phyloP scores from a whole-genome alignment of 106 monocot species.

The Phalaenopsis equestris region DNA sequence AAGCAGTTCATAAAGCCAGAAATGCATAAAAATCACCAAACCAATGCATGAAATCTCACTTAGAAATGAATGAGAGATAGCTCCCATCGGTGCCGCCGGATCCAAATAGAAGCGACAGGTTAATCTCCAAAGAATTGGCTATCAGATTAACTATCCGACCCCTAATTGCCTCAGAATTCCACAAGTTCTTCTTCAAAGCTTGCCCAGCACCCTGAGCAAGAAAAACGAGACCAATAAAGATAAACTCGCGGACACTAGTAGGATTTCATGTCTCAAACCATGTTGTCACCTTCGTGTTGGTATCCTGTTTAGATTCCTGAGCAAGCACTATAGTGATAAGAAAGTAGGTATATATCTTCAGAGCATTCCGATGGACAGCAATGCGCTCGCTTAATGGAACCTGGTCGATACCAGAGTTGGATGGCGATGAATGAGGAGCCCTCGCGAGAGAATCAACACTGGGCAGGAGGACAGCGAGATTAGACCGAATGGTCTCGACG shows the following conservation, averaged over 20 bases:
- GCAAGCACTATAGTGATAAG: slow-evolving; percentile 49
- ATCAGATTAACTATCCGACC: slow-evolving; percentile 57
- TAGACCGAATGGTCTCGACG: slow-evolving; percentile 82
- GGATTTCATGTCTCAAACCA: neutral
- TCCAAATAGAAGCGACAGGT: slow-evolving; percentile 70
- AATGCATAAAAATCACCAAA: neutral
- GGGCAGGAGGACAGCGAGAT: slow-evolving; percentile 79
- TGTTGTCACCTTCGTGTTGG: slow-evolving; percentile 14
- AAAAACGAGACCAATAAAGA: neutral
- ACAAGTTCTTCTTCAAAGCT: slow-evolving; percentile 52
- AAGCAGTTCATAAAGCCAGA: neutral
- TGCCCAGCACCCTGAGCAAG: slow-evolving; percentile 26
- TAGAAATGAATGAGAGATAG: slow-evolving; percentile 77
- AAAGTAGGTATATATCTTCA: slow-evolving; percentile 92
- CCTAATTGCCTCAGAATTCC: slow-evolving; percentile 77
- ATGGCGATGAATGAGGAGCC: slow-evolving; percentile 12
- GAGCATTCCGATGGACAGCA: slow-evolving; percentile 67
- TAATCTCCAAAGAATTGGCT: slow-evolving; percentile 84
- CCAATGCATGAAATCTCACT: slow-evolving; percentile 24
- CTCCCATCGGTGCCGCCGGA: slow-evolving; percentile 49
- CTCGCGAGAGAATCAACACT: slow-evolving; percentile 66
- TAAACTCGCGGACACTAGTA: slow-evolving; percentile 3
- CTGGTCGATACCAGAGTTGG: neutral
- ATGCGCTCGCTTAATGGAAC: slow-evolving; percentile 26
- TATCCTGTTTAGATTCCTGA: slow-evolving; percentile 40